Evolutionary conservation across 208 protist species (phyloP).

Genomic region (Naegleria lovaniensis): DNA sequence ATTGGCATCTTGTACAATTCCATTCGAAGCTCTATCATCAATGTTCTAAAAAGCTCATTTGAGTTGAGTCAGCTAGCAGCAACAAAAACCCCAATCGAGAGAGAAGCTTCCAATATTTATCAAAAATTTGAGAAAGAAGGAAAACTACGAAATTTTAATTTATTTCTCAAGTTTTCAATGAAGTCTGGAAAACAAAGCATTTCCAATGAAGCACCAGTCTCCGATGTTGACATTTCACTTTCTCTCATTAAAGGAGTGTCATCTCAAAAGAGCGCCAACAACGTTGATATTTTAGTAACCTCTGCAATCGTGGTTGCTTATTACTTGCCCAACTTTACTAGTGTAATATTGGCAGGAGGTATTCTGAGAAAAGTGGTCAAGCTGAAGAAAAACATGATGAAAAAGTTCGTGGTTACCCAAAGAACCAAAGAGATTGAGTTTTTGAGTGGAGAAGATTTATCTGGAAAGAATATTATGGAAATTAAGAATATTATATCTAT

Average conservation of each 20-base stretch:
- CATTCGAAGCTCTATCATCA: no score
- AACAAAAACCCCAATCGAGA: no score
- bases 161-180: no score
- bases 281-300: not conserved
- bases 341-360: not conserved
- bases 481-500: not conserved
- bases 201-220: no score
- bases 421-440: not conserved
- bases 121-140: no score
- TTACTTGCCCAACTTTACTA: not conserved
- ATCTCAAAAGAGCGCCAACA: not conserved
- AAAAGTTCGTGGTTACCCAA: not conserved
- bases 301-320: not conserved
- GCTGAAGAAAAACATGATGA: not conserved
- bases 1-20: no score
- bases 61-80: no score
- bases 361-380: not conserved
- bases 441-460: not conserved
- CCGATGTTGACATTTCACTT: no score
- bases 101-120: no score
- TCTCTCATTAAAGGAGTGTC: not conserved
- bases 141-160: no score
- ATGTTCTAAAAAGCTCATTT: no score
- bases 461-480: not conserved
- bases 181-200: no score